A percentile compares a stretch with the other conserved stretches of the same genome.
phyloP scores from a whole-genome alignment of 2,329 filamentous ascomycete genomes.

The Alternaria gaisen region DNA sequence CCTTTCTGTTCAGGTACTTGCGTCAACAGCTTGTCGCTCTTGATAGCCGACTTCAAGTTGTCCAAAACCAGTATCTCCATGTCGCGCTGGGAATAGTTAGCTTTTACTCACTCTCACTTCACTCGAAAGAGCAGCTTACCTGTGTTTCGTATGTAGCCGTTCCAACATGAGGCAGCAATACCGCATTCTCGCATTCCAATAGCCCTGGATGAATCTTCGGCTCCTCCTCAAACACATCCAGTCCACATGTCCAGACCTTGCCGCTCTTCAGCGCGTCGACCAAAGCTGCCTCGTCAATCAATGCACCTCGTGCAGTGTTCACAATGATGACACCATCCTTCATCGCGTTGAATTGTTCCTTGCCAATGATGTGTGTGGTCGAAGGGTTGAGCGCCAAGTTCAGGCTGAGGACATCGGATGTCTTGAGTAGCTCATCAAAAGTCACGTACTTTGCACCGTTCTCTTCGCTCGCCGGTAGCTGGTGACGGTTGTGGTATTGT shows the following conservation, averaged over 20 bases:
- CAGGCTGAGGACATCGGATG: constrained; percentile 64
- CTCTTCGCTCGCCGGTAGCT: constrained; percentile 50
- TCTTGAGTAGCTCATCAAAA: constrained; percentile 64
- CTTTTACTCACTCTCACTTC: background rate
- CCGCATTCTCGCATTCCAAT: constrained; percentile 59
- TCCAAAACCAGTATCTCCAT: constrained; percentile 69
- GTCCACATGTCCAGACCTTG: constrained; percentile 63
- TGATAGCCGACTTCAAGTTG: constrained; percentile 65
- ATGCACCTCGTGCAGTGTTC: constrained; percentile 66
- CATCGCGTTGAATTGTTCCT: constrained; percentile 61
- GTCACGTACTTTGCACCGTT: constrained; percentile 62
- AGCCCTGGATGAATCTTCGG: constrained; percentile 63
- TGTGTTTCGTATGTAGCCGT: constrained; percentile 69
- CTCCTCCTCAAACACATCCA: constrained; percentile 68
- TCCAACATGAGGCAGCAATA: constrained; percentile 68
- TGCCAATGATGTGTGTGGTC: constrained; percentile 63
- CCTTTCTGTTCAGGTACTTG: constrained; percentile 67
- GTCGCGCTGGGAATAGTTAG: constrained; percentile 52
- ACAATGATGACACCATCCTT: constrained; percentile 66
- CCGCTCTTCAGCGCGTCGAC: constrained; percentile 63
- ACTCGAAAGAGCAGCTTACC: constrained; percentile 36
- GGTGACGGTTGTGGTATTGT: constrained; percentile 66
- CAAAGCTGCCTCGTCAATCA: constrained; percentile 66
- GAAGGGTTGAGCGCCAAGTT: constrained; percentile 62
- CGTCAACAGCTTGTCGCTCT: constrained; percentile 67